Conservation (phyloP, 768 basidiomycete genomes). For the Chalciporus sphaerocephalus region DNA sequence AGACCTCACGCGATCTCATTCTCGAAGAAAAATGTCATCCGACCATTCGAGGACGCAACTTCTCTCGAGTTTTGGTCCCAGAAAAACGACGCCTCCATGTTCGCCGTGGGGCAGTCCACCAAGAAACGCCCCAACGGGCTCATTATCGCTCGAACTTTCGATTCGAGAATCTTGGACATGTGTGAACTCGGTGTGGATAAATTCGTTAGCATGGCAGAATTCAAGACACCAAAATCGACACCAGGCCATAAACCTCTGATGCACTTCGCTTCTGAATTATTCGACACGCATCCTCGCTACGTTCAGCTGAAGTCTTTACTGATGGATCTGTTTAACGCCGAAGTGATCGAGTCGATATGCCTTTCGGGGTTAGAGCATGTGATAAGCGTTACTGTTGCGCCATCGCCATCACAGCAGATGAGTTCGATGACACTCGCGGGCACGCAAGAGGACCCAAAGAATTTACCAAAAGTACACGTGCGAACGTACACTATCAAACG, state of each 20-base stretch:
- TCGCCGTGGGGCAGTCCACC: conserved; percentile 83
- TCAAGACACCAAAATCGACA: conserved; percentile 89
- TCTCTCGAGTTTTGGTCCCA: conserved; percentile 89
- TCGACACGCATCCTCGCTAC: conserved; percentile 91
- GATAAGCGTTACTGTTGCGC: conserved; percentile 74
- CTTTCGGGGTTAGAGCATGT: conserved; percentile 83
- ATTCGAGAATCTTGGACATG: conserved; percentile 87
- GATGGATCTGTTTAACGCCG: conserved; percentile 86
- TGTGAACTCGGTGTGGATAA: conserved; percentile 86
- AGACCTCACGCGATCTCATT: conserved; percentile 88
- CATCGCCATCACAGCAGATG: conserved; percentile 54
- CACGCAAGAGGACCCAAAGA: conserved; percentile 35
- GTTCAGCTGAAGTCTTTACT: conserved; percentile 89
- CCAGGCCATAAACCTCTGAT: conserved; percentile 88
- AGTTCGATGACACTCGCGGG: conserved; percentile 21
- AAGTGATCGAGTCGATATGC: conserved; percentile 78
- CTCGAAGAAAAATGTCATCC: conserved; percentile 87
- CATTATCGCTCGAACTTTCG: conserved; percentile 82
- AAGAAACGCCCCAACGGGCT: conserved; percentile 93
- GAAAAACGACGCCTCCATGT: conserved; percentile 94
- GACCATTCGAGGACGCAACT: conserved; percentile 79
- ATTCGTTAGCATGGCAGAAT: conserved; percentile 72
- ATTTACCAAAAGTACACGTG: conserved; percentile 82
- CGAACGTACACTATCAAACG: conserved; percentile 78
- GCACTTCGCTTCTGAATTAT: conserved; percentile 93